Percentiles rank a stretch among this genome's conserved stretches.
Conservation (phyloP, 805 yeast genomes). For the Suhomyces sp. region DNA sequence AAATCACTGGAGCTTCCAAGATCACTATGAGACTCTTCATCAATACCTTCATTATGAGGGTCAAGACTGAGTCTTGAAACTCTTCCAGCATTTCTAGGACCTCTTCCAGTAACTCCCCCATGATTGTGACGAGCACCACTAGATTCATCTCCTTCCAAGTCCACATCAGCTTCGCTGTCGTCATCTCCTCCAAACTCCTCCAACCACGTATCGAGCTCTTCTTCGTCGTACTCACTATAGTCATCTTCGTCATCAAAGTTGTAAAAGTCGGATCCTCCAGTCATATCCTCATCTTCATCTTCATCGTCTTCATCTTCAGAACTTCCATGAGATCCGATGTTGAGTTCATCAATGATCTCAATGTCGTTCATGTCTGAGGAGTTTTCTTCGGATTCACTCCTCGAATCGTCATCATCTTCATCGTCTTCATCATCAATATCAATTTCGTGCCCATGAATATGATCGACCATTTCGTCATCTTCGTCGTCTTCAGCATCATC, state of each 20-base stretch:
- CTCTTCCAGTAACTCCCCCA: not conserved
- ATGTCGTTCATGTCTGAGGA: constrained; percentile 22
- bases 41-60: not conserved
- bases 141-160: constrained; percentile 3
- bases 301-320: constrained; percentile 27
- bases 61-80: not conserved
- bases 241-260: constrained; percentile 23
- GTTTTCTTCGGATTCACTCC: not conserved
- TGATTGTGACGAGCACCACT: not conserved
- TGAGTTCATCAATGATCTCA: constrained; percentile 35
- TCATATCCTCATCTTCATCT: constrained; percentile 4
- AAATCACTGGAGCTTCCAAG: constrained; percentile 4
- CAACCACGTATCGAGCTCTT: constrained; percentile 40
- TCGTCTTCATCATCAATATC: constrained; percentile 39
- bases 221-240: constrained; percentile 32
- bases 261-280: constrained; percentile 9
- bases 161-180: constrained; percentile 18
- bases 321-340: constrained; percentile 26
- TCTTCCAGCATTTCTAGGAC: not conserved
- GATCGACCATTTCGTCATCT: constrained; percentile 8
- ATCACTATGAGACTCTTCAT: not conserved
- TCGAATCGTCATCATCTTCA: constrained; percentile 22
- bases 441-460: constrained; percentile 10
- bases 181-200: constrained; percentile 34
- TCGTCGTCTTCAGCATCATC: constrained; percentile 1